A percentile compares a stretch with the other conserved stretches of the same genome.
phyloP scores from a whole-genome alignment of 768 basidiomycete species.

The Mycena sanguinolenta region DNA sequence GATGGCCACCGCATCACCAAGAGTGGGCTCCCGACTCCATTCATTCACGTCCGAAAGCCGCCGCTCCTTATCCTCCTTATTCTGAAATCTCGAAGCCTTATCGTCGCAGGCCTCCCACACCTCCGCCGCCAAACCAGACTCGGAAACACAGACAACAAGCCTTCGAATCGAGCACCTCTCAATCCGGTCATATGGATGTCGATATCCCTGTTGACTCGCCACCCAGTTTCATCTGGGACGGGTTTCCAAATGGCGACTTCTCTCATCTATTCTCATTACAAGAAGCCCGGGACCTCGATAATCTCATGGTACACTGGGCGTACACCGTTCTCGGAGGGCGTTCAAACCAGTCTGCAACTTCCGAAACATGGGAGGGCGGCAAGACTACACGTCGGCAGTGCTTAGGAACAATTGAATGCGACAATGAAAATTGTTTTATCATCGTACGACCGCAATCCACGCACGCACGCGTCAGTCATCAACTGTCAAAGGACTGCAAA shows the following conservation, averaged over 20 bases:
- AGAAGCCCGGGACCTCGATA: background rate
- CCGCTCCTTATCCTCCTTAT: no score
- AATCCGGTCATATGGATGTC: constrained; percentile 1
- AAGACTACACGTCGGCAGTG: no score
- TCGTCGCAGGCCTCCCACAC: background rate
- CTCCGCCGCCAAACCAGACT: background rate
- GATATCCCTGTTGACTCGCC: background rate
- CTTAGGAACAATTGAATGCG: no score
- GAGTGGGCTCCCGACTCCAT: no score
- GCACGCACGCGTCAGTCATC: background rate
- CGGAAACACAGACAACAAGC: background rate
- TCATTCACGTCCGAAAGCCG: no score
- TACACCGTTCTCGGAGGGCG: background rate
- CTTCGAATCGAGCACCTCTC: no score
- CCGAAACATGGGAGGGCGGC: background rate
- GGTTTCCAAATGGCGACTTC: no score
- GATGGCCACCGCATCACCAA: no score
- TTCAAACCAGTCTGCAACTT: constrained; percentile 3
- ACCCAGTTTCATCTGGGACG: background rate
- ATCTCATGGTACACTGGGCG: constrained; percentile 8
- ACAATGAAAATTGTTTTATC: background rate
- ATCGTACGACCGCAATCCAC: background rate
- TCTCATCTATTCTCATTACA: background rate
- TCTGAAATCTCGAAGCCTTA: no score
- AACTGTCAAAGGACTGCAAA: background rate